These are phyloP conservation scores for Monosporascus sp. DNA, from an alignment of 2,329 filamentous ascomycete species.

Conservation along the genomic window DNA sequence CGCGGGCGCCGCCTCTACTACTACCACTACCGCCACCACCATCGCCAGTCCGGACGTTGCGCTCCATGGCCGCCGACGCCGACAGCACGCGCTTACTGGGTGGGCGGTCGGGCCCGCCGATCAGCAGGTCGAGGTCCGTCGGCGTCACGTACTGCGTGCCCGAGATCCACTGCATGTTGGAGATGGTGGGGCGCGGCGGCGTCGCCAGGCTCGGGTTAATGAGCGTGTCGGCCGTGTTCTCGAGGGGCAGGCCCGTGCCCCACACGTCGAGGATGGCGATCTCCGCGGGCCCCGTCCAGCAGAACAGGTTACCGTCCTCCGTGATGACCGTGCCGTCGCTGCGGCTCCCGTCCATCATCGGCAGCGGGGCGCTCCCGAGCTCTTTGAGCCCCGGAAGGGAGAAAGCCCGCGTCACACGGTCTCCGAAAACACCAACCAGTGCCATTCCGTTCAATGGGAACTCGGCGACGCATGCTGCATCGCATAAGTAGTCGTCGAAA, in stretches of 20 bases:
- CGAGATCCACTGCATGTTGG: conserved; percentile 92
- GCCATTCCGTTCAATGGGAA: conserved; percentile 71
- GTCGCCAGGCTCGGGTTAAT: conserved; percentile 70
- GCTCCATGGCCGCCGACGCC: conserved; percentile 70
- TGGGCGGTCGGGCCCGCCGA: conserved; percentile 82
- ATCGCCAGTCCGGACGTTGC: conserved; percentile 38
- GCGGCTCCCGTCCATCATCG: conserved; percentile 69
- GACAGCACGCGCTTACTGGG: conserved; percentile 84
- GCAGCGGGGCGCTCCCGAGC: conserved; percentile 62
- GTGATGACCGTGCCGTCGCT: conserved; percentile 66
- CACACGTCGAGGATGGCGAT: conserved; percentile 78
- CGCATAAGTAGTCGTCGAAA: conserved; percentile 79
- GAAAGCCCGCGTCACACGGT: conserved; percentile 73
- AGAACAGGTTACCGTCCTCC: conserved; percentile 73
- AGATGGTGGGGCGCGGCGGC: conserved; percentile 85
- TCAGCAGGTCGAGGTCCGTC: conserved; percentile 81
- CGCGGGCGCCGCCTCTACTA: not conserved
- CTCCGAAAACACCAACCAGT: conserved; percentile 78
- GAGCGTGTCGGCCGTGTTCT: conserved; percentile 63
- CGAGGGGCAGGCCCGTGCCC: conserved; percentile 64
- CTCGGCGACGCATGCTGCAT: conserved; percentile 71
- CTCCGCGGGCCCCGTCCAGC: conserved; percentile 85
- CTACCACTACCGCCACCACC: not conserved
- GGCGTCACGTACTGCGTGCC: conserved; percentile 89
- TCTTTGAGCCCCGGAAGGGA: conserved; percentile 86